Conservation (phyloP, 1,284 basidiomycete genomes). For the Fistulinella cinereoalba region DNA sequence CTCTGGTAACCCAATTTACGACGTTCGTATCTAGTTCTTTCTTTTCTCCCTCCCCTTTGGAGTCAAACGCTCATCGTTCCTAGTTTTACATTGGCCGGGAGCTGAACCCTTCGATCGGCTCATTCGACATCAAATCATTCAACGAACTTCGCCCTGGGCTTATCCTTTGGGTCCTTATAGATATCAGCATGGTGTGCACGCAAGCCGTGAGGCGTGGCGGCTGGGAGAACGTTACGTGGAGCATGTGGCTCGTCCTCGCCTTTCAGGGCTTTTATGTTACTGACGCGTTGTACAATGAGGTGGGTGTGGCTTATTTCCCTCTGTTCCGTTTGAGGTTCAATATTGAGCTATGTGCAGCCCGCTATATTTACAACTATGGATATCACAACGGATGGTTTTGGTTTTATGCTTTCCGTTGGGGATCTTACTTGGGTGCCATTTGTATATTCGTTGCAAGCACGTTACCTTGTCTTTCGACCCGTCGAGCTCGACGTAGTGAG, state of each 20-base stretch:
- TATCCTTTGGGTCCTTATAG: conserved; percentile 91
- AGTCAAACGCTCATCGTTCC: conserved; percentile 1
- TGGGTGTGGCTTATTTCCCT: conserved; percentile 30
- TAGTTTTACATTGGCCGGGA: conserved; percentile 98
- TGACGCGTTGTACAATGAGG: conserved; percentile 89
- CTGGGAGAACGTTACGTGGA: conserved; percentile 71
- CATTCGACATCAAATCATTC: conserved; percentile 96
- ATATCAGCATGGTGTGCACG: conserved; percentile 90
- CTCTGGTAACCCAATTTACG: conserved; percentile 84
- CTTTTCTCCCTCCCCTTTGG: conserved; percentile 7
- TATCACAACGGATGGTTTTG: conserved; percentile 96
- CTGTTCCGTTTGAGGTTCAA: neutral
- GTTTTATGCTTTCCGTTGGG: conserved; percentile 96
- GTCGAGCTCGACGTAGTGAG: conserved; percentile 73
- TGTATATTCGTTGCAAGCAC: conserved; percentile 90
- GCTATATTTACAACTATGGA: conserved; percentile 96
- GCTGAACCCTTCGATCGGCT: conserved; percentile 87
- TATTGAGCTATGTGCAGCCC: conserved; percentile 41
- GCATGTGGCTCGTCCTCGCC: conserved; percentile 84
- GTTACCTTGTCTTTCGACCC: conserved; percentile 88
- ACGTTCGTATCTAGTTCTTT: no score
- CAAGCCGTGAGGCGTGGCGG: conserved; percentile 83
- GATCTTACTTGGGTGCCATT: conserved; percentile 96
- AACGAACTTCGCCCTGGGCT: conserved; percentile 95
- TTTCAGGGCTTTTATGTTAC: conserved; percentile 90